phyloP scores from a whole-genome alignment of 768 basidiomycete species.

The Gloeophyllum trabeum region DNA sequence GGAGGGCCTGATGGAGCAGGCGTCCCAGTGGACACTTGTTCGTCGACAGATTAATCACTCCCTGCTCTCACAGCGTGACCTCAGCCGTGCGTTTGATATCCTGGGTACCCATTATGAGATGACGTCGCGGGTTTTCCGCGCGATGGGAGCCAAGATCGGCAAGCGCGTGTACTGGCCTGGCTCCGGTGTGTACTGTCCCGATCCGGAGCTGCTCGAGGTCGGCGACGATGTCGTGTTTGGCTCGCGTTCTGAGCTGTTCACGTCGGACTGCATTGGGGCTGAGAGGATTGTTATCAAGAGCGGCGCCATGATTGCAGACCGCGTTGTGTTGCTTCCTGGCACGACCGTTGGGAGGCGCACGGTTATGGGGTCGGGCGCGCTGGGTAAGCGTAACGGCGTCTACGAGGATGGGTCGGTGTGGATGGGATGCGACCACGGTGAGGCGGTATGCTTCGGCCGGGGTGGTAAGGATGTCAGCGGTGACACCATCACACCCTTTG shows the following conservation, averaged over 20 bases:
- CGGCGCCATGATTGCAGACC: conserved; percentile 42
- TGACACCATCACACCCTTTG: conserved; percentile 26
- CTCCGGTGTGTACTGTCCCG: conserved; percentile 31
- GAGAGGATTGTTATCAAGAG: conserved; percentile 26
- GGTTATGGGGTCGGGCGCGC: conserved; percentile 36
- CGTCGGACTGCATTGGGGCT: conserved; percentile 29
- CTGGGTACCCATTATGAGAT: conserved; percentile 34
- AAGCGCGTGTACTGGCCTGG: conserved; percentile 37
- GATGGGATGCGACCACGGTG: conserved; percentile 34
- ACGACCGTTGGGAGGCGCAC: conserved; percentile 25
- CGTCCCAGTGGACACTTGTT: conserved; percentile 20
- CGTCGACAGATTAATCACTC: conserved; percentile 27
- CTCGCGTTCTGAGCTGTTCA: conserved; percentile 31
- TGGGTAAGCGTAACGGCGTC: conserved; percentile 26
- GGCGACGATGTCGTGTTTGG: conserved; percentile 40
- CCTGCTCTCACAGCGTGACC: conserved; percentile 23
- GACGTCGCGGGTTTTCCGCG: conserved; percentile 31
- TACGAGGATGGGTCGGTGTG: conserved; percentile 34
- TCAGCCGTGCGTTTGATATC: conserved; percentile 28
- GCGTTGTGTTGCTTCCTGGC: conserved; percentile 32
- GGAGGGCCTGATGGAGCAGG: conserved; percentile 14
- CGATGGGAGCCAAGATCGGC: conserved; percentile 41
- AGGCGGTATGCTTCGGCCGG: conserved; percentile 24
- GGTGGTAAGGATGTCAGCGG: conserved; percentile 16
- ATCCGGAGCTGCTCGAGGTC: conserved; percentile 36